Evolutionary conservation across 2,329 filamentous ascomycete species (phyloP), one percentile per base, ranked within the genome.

Genomic region (Aspergillus calidoustus): DNA sequence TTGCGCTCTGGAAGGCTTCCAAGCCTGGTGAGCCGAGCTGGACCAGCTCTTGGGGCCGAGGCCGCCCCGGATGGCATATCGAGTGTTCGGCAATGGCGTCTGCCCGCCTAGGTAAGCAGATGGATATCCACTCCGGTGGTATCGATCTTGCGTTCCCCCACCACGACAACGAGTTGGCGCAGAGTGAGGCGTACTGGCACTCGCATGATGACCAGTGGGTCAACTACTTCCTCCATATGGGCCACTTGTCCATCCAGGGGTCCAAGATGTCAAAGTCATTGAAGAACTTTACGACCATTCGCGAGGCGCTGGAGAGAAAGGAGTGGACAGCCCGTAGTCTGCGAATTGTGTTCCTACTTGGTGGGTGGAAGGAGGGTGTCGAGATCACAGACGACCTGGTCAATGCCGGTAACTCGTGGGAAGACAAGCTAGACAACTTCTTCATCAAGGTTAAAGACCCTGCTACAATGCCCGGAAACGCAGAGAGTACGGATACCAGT

Each of bases 11-110:
- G 93, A 98, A 98, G 76, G 88, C 89, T 57, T 93, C 90, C 1
- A 97, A 96, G 79, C 87, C 91, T 15, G 94, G 94, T 48, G 94
- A 98, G 82, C 94, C 94, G 0, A 91, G 87, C 67, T 98, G 94
- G 94, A 83, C 88, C 5, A 95, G 91, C 69, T 88, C 88, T 3
- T 98, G 94, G 93, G 93, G 94, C 4, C 84, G 88, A 59, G 93
- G 93, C 4, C 84, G 94, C 49, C 94, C 94, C 1, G 94, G 94
- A 19, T 98, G 94, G 94, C 94, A 97, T 73, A 97, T 97, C 71
- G 93, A 97, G 80, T 97, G 94, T 87, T 93, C 90, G 1, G 93
- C 93, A 17, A 97, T 98, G 94, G 93, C 93, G 0, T 94, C 91
- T 2, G 91, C 93, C 66, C 86, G 93, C n/a, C 81, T 98, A 1